Evolutionary conservation across 2,329 filamentous ascomycete genomes (phyloP).

Genomic region (Diplocarpon mali): DNA sequence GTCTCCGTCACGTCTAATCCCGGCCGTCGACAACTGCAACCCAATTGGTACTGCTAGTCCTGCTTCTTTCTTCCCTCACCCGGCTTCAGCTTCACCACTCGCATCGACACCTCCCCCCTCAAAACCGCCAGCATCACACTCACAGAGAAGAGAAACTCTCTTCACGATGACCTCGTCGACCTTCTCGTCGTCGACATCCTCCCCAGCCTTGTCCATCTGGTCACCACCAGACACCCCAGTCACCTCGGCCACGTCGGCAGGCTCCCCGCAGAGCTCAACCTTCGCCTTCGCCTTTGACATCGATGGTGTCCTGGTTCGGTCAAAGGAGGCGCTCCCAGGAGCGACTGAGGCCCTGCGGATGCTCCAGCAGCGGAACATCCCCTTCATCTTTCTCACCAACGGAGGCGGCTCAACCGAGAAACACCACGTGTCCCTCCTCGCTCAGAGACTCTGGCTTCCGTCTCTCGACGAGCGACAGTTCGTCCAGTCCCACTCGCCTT

Average conservation of each 20-base stretch:
- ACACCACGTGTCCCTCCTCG: slow-evolving; percentile 39
- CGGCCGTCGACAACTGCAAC: no score
- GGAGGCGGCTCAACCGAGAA: background rate
- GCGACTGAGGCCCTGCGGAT: slow-evolving; percentile 52
- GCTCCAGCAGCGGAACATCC: slow-evolving; percentile 60
- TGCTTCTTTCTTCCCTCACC: no score
- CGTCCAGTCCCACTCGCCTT: slow-evolving; percentile 64
- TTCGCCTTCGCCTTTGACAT: slow-evolving; percentile 62
- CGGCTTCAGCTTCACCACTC: no score
- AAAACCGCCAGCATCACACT: no score
- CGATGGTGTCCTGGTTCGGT: slow-evolving; percentile 62
- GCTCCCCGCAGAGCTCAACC: background rate
- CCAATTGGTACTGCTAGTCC: no score
- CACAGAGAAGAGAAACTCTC: no score
- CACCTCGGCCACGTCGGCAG: slow-evolving; percentile 14
- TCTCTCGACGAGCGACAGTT: slow-evolving; percentile 40
- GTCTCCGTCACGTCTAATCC: no score
- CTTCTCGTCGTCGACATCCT: no score
- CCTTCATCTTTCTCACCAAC: slow-evolving; percentile 63
- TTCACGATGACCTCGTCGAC: no score
- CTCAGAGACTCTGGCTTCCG: slow-evolving; percentile 40
- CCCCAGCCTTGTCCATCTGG: no score
- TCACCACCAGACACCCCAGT: no score
- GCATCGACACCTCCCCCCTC: no score
- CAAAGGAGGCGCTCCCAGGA: slow-evolving; percentile 54